These are phyloP conservation scores for Melanopsichium pennsylvanicum DNA, from an alignment of 1,284 basidiomycete species.

Conservation along the genomic window DNA sequence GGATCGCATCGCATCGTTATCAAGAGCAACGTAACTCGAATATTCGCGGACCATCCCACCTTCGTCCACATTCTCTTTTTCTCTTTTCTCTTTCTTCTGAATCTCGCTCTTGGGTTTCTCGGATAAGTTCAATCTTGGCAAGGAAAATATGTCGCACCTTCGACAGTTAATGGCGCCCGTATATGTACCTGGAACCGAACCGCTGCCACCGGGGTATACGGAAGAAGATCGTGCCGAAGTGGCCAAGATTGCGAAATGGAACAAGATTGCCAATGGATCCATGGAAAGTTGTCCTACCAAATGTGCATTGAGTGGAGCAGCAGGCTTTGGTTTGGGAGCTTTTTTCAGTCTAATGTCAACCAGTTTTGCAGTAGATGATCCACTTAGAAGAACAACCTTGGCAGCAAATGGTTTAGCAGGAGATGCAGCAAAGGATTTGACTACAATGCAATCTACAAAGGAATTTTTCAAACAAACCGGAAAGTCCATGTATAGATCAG, in stretches of 20 bases:
- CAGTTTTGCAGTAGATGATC: conserved; percentile 94
- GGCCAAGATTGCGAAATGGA: conserved; percentile 78
- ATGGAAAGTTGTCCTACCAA: conserved; percentile 88
- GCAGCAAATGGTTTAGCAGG: conserved; percentile 30
- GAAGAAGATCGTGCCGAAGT: conserved; percentile 79
- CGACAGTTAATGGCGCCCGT: conserved; percentile 52
- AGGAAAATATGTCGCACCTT: conserved; percentile 31
- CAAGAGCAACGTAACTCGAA: too few species aligned
- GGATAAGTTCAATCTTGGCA: too few species aligned
- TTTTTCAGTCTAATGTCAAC: conserved; percentile 96
- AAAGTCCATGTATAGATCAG: conserved; percentile 85
- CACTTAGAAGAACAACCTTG: conserved; percentile 66
- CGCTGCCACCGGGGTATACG: conserved; percentile 78
- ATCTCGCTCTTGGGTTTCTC: too few species aligned
- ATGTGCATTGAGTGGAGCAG: conserved; percentile 75
- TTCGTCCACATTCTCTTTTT: too few species aligned
- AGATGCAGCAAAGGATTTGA: conserved; percentile 20
- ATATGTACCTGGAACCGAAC: conserved; percentile 68
- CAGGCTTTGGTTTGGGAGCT: conserved; percentile 89
- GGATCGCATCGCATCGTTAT: too few species aligned
- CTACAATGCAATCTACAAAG: conserved; percentile 75
- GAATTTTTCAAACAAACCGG: conserved; percentile 95
- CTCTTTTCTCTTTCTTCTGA: too few species aligned
- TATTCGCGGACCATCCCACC: too few species aligned
- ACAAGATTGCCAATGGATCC: conserved; percentile 74